Base-by-base conservation (phyloP, 495 filamentous ascomycete species). In the Trichoderma erinaceum region DNA sequence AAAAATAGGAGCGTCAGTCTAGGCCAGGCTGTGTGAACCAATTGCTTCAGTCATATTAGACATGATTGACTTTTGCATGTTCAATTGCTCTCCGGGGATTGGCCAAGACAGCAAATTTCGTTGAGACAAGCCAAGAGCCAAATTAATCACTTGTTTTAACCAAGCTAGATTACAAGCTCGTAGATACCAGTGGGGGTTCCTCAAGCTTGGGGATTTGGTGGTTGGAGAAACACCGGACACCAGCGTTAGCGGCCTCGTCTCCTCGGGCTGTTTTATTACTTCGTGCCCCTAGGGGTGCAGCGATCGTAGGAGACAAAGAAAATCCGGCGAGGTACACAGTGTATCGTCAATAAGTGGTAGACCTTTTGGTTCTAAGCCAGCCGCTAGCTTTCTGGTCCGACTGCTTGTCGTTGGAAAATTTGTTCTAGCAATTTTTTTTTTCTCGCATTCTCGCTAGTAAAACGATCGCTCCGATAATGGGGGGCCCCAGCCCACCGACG, bases 101-200 rank as follows among this genome's bases (percentile, higher is more conserved):
- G 56, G 56, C 27, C 56, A 7, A 25, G 56, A 61, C 16, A 32
- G 25, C 23, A 61, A 32, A 61, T 32, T 61, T 25, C 23, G n/a
- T 25, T 61, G 56, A 61, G 56, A 61, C 56, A 61, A 29, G 56
- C 56, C 56, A 61, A 61, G 56, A 13, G 56, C 56, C 56, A 32
- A 32, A 27, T 29, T 61, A 61, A 32, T 61, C 56, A 29, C 23
- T 16, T 58, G 4, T 5, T n/a, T 52, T n/a, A 2, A 52, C 21
- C 16, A 52, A 52, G 48, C 48, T 52, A 52, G 48, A 23, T 21
- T 52, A 21, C 15, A 52, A 52, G 48, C 48, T 38, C 35, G 35
- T 38, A 38, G 35, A 38, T 38, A 10, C 7, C 35, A 38, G 35
- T 38, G 35, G 35, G 35, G 35, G 35, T 38, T 38, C 35, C 35